Evolutionary conservation across 1,284 basidiomycete genomes (phyloP).

Genomic region (Mycena sp.): DNA sequence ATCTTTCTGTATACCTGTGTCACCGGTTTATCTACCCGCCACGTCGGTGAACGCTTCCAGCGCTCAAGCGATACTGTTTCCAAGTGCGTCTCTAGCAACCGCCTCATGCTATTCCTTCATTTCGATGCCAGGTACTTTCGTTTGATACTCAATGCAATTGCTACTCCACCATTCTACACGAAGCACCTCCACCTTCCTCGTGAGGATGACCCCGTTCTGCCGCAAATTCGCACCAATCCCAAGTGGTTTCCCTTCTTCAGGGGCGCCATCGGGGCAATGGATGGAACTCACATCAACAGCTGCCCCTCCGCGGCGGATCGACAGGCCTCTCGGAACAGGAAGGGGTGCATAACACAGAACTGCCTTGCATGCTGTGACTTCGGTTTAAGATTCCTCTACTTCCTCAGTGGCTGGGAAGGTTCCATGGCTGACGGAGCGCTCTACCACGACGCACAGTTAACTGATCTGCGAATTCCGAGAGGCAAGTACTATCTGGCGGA

Average conservation of each 20-base stretch:
- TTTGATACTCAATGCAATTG: conserved; percentile 8
- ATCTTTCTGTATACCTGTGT: conserved; percentile 36
- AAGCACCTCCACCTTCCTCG: conserved; percentile 38
- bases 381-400: no score
- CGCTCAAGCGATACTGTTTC: not conserved
- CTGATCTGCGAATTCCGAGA: no score
- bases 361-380: no score
- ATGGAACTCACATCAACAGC: conserved; percentile 23
- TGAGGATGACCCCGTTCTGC: conserved; percentile 30
- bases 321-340: conserved; percentile 4
- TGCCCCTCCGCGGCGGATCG: conserved; percentile 13
- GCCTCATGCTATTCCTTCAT: not conserved
- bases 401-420: no score
- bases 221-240: conserved; percentile 37
- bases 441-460: no score
- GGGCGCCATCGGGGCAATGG: conserved; percentile 14
- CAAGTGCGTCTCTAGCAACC: not conserved
- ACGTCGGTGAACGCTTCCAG: not conserved
- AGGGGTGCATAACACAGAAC: conserved; percentile 9
- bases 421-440: no score
- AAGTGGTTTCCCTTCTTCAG: conserved; percentile 42
- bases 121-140: not conserved
- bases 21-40: not conserved
- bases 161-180: conserved; percentile 35
- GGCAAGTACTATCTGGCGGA: no score